Percentiles rank a stretch among this genome's conserved stretches.
Conservation (phyloP, 2,329 filamentous ascomycete genomes). For the Nakataea oryzae region DNA sequence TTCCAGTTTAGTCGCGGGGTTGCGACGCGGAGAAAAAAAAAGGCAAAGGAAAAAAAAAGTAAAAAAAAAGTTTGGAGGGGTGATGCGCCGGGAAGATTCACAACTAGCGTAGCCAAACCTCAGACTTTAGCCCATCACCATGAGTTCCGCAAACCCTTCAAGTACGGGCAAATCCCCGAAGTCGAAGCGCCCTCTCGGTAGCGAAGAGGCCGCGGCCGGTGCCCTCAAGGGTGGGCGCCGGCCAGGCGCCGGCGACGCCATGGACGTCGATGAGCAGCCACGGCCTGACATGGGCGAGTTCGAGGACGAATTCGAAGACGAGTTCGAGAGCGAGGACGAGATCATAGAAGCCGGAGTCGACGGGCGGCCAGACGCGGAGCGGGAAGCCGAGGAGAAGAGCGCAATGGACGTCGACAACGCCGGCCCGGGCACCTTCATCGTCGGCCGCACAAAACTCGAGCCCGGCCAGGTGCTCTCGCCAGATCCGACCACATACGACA, state of each 20-base stretch:
- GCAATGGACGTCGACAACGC: constrained; percentile 75
- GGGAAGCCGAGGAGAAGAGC: constrained; percentile 76
- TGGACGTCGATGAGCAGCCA: constrained; percentile 52
- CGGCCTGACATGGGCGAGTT: constrained; percentile 65
- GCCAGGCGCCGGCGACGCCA: constrained; percentile 36
- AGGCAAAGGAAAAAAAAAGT: not conserved
- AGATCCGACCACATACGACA: constrained; percentile 90
- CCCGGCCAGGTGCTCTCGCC: constrained; percentile 85
- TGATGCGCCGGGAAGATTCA: not conserved
- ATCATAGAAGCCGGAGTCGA: constrained; percentile 92
- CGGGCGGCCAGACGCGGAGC: constrained; percentile 81
- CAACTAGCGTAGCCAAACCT: not conserved
- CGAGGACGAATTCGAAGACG: constrained; percentile 90
- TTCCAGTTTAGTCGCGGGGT: not conserved
- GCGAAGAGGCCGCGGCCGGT: constrained; percentile 8
- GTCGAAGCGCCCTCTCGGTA: constrained; percentile 9
- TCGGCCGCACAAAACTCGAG: constrained; percentile 83
- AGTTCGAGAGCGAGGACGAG: constrained; percentile 82
- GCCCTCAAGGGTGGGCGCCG: constrained; percentile 52
- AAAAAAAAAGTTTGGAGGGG: not conserved
- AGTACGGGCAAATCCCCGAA: not conserved
- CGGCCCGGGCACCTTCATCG: constrained; percentile 79
- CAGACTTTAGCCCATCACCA: not conserved
- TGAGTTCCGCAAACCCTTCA: not conserved
- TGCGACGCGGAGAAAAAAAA: not conserved